Base-by-base conservation (phyloP, 2,329 filamentous ascomycete genomes). In the Penicillium hesseltinei region DNA sequence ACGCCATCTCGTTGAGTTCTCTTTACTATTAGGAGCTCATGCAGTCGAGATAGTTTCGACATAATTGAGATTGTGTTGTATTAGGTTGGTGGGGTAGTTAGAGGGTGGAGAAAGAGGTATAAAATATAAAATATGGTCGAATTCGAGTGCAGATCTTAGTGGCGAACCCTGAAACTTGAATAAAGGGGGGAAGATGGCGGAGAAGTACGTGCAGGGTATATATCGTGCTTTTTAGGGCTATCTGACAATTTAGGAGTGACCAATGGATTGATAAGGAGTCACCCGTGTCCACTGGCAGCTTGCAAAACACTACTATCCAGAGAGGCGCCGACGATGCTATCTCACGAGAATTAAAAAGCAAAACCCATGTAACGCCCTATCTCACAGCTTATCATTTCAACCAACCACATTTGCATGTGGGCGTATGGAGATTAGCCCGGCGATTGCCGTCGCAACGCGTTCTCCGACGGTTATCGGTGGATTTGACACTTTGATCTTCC, bases 1-100 rank as follows among this genome's bases (percentile, higher is more conserved):
- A 55, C 31, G 3, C 63, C 64, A 60, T 67, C 54, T 40, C 57
- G 54, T 15, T 63, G 58, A 1, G 62, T 59, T 33, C 60, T 55
- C 44, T 62, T 67, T 21, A 67, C 65, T 1, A 63, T 29, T 9
- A 66, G 21, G 9, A 44, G 25, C 47, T 62, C 53, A 44, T 66
- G 59, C 10, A 66, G 49, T 11, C 55, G 58, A 2, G 43, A 44
- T 53, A 57, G 33, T 27, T 40, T 51, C 7, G 53, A 45, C 52
- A 56, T 47, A 4, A 11, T 35, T 31, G 44, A 17, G 5, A 1
- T 58, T 25, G 31, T 33, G 9, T 21, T 7, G 10, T 23, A 5
- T 23, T 23, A 23, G 15, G 29, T 40, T 40, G 19, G 35, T 39
- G 51, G 44, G 35, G 27, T 29, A 9, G 17, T 43, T 15, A 27